These are phyloP conservation scores for Silene latifolia DNA, from an alignment of 148 eudicot genomes.

Conservation along the genomic window DNA sequence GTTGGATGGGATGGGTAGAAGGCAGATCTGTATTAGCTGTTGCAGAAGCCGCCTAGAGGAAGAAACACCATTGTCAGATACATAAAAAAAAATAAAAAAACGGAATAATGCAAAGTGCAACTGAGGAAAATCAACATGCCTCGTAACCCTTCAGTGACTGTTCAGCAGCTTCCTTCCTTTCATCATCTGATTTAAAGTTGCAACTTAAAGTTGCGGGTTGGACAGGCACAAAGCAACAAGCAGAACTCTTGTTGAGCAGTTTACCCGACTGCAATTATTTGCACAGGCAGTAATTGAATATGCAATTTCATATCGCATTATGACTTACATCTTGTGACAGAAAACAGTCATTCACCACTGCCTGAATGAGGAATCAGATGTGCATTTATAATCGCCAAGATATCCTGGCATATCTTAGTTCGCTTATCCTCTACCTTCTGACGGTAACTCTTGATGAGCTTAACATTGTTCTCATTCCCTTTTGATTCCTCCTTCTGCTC, in stretches of 20 bases:
- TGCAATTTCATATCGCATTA: neutral
- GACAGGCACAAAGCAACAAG: too few relatives aligned
- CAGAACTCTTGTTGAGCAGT: too few relatives aligned
- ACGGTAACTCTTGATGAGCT: constrained; percentile 75
- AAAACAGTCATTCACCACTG: constrained; percentile 90
- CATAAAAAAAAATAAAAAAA: too few relatives aligned
- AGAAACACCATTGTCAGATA: too few relatives aligned
- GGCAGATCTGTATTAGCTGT: too few relatives aligned
- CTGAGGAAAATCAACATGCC: too few relatives aligned
- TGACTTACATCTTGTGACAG: constrained; percentile 88
- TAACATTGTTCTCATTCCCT: constrained; percentile 79
- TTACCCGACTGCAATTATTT: neutral
- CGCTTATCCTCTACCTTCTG: constrained; percentile 94
- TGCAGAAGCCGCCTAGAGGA: too few relatives aligned
- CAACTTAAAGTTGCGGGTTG: too few relatives aligned
- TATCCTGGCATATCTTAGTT: constrained; percentile 70
- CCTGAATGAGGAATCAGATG: constrained; percentile 80
- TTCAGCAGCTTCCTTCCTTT: constrained; percentile 79
- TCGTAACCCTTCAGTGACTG: too few relatives aligned
- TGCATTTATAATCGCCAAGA: constrained; percentile 63
- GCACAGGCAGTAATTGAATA: neutral
- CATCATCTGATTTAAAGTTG: constrained; percentile 71
- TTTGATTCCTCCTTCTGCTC: constrained; percentile 96
- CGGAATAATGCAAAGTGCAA: too few relatives aligned
- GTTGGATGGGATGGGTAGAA: too few relatives aligned